Conservation (phyloP, 345 rosid species). For the Salix caprea region DNA sequence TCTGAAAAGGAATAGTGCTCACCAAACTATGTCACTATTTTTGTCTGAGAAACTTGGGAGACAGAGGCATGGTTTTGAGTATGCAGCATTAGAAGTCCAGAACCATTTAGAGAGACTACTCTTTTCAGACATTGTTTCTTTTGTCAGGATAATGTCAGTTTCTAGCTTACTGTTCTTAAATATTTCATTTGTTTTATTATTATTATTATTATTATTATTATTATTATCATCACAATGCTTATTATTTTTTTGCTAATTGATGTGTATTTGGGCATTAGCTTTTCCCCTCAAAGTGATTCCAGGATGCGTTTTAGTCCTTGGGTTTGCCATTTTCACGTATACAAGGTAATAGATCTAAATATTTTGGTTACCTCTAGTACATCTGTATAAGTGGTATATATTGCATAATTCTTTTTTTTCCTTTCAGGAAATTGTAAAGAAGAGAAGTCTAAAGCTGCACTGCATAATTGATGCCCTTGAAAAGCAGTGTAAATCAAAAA, state of each 20-base stretch:
- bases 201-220: no score
- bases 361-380: neutral
- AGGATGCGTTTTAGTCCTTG: conserved; percentile 49
- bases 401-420: conserved; percentile 5
- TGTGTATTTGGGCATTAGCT: conserved; percentile 43
- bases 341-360: conserved; percentile 45
- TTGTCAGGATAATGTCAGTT: conserved; percentile 67
- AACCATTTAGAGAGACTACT: conserved; percentile 64
- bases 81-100: conserved; percentile 74
- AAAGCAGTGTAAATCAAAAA: conserved; percentile 39
- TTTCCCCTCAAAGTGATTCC: conserved; percentile 38
- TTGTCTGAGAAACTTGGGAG: conserved; percentile 68
- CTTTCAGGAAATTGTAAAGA: conserved; percentile 57
- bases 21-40: conserved; percentile 61
- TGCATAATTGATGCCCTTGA: conserved; percentile 47
- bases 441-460: conserved; percentile 42
- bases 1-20: conserved; percentile 46
- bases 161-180: neutral
- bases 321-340: conserved; percentile 82
- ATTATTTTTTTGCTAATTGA: neutral
- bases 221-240: neutral
- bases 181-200: neutral
- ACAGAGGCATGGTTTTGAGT: conserved; percentile 78
- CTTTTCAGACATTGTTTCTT: conserved; percentile 68
- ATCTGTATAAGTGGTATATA: conserved; percentile 4